These are phyloP conservation scores for Anisodus tanguticus DNA, from an alignment of 257 asterid genomes.

Conservation along the genomic window DNA sequence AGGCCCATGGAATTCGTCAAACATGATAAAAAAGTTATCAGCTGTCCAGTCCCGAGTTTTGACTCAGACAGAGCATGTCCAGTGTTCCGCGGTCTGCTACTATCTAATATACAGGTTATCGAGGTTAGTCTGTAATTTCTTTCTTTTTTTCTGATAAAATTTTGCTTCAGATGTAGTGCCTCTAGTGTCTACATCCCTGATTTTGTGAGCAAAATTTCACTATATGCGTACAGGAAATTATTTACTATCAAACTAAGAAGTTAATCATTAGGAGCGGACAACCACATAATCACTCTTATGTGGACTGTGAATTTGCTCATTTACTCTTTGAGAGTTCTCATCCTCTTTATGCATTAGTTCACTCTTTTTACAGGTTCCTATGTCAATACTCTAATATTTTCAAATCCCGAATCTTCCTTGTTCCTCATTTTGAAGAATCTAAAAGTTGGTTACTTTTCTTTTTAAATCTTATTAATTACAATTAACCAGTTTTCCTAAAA, in stretches of 20 bases:
- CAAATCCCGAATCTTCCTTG: neutral
- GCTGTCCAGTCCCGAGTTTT: conserved; percentile 13
- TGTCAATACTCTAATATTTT: no score
- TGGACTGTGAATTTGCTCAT: no score
- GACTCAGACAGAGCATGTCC: conserved; percentile 19
- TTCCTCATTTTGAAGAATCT: neutral
- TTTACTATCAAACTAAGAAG: neutral
- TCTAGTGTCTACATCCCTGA: no score
- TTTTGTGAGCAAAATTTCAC: no score
- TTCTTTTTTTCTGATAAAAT: neutral
- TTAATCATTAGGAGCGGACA: no score
- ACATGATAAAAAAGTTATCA: conserved; percentile 12
- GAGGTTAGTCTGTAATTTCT: conserved; percentile 18
- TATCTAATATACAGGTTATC: neutral
- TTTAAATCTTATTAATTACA: neutral
- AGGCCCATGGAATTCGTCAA: neutral
- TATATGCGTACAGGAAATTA: neutral
- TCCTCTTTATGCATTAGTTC: no score
- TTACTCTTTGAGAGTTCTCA: no score
- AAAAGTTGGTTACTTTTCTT: neutral
- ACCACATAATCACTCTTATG: no score
- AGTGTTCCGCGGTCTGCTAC: neutral
- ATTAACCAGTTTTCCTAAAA: neutral
- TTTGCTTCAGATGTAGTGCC: neutral
- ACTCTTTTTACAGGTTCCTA: no score